phyloP scores from a whole-genome alignment of 768 basidiomycete genomes.

The Mycena capillaripes region DNA sequence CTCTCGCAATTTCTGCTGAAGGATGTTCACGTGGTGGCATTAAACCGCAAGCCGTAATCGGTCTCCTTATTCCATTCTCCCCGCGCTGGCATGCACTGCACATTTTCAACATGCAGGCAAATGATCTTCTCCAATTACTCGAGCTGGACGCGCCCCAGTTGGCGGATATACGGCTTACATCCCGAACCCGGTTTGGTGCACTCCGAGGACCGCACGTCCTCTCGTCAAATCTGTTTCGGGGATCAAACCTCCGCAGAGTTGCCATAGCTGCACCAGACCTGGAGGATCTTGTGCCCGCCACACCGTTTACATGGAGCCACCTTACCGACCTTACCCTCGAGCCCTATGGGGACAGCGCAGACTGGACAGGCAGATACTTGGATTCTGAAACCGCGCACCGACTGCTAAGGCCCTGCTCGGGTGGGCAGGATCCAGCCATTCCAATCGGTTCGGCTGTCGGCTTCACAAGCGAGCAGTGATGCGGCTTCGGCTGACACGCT shows the following conservation, averaged over 20 bases:
- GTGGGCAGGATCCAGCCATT: no score
- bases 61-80: background rate
- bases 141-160: background rate
- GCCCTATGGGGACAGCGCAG: background rate
- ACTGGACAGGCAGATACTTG: background rate
- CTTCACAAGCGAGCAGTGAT: no score
- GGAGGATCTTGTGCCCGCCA: background rate
- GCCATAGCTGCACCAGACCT: background rate
- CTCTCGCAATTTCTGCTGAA: background rate
- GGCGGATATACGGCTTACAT: background rate
- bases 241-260: background rate
- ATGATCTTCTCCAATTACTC: background rate
- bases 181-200: background rate
- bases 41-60: background rate
- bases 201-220: background rate
- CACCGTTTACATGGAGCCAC: background rate
- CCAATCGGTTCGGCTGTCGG: no score
- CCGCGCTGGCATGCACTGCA: background rate
- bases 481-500: no score
- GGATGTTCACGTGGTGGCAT: no score
- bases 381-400: background rate
- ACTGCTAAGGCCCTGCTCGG: no score
- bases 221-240: background rate
- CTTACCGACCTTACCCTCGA: background rate
- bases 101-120: background rate